Evolutionary conservation across 148 eudicot genomes (phyloP).

Genomic region (Vaccinium vitisidaea): DNA sequence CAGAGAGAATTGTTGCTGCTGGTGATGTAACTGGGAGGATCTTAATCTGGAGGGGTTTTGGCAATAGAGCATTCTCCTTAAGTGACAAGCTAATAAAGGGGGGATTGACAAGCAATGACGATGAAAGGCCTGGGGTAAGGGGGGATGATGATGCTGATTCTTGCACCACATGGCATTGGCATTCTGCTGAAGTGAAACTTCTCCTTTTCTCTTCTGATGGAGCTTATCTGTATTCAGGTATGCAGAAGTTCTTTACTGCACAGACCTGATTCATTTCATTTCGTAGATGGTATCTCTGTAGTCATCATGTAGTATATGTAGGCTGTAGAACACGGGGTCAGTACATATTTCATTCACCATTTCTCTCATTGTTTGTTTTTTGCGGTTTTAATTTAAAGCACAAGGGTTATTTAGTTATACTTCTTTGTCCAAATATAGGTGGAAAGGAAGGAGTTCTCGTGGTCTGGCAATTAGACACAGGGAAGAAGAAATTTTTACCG

Average conservation of each 20-base stretch:
- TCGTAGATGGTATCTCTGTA: background rate
- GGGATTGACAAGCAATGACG: constrained; percentile 30
- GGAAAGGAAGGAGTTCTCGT: constrained; percentile 97
- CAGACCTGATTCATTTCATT: background rate
- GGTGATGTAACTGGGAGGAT: constrained; percentile 92
- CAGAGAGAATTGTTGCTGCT: constrained; percentile 72
- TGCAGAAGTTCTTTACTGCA: background rate
- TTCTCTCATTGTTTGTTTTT: background rate
- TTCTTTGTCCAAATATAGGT: constrained; percentile 41
- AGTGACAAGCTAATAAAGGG: constrained; percentile 30
- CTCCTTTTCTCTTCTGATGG: constrained; percentile 93
- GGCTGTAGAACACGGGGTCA: background rate
- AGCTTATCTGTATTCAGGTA: constrained; percentile 92
- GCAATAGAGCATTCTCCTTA: constrained; percentile 35
- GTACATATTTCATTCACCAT: background rate
- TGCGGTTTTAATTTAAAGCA: background rate
- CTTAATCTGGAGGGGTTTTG: constrained; percentile 88
- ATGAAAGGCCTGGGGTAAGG: constrained; percentile 79
- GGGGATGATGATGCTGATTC: constrained; percentile 81
- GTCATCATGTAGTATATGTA: background rate
- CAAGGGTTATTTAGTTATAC: background rate
- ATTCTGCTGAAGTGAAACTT: constrained; percentile 78
- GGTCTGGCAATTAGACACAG: constrained; percentile 94
- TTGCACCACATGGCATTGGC: constrained; percentile 99
- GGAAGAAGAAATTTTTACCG: constrained; percentile 80